Evolutionary conservation across 257 asterid species (phyloP).

Genomic region (Solanum tacnaense): DNA sequence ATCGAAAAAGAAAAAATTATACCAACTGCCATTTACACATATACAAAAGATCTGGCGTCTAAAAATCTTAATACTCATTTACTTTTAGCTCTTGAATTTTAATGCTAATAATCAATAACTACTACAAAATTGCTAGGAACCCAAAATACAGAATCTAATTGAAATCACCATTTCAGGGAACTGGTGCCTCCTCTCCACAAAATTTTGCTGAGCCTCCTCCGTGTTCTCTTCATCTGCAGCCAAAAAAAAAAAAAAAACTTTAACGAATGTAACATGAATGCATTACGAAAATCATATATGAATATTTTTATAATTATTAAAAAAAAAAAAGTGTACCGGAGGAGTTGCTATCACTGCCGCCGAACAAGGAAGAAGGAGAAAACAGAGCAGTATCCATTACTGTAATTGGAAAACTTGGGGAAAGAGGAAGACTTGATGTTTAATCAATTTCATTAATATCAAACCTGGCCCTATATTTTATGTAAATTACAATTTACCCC

Average conservation of each 20-base stretch:
- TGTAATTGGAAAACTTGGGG: background rate
- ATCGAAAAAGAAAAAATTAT: background rate
- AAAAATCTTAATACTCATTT: background rate
- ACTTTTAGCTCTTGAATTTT: background rate
- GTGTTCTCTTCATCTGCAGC: slow-evolving; percentile 41
- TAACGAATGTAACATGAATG: background rate
- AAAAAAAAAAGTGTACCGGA: slow-evolving; percentile 27
- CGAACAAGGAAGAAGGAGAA: slow-evolving; percentile 83
- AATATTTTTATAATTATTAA: background rate
- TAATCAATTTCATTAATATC: background rate
- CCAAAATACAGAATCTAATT: background rate
- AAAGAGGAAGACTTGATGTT: background rate
- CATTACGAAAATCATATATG: background rate
- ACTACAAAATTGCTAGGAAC: background rate
- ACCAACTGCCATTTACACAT: background rate
- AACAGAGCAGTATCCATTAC: slow-evolving; percentile 85
- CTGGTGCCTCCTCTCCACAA: slow-evolving; percentile 66
- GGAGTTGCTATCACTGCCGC: slow-evolving; percentile 45
- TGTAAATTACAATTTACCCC: background rate
- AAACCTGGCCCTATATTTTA: background rate
- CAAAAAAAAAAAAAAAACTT: background rate
- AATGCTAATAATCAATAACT: background rate
- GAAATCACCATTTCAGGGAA: slow-evolving; percentile 59
- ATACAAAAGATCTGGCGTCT: background rate
- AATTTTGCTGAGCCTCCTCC: slow-evolving; percentile 29